Percentiles rank a stretch among this genome's conserved stretches.
Conservation (phyloP, 1,284 basidiomycete species). For the Cryptococcus sp. region DNA sequence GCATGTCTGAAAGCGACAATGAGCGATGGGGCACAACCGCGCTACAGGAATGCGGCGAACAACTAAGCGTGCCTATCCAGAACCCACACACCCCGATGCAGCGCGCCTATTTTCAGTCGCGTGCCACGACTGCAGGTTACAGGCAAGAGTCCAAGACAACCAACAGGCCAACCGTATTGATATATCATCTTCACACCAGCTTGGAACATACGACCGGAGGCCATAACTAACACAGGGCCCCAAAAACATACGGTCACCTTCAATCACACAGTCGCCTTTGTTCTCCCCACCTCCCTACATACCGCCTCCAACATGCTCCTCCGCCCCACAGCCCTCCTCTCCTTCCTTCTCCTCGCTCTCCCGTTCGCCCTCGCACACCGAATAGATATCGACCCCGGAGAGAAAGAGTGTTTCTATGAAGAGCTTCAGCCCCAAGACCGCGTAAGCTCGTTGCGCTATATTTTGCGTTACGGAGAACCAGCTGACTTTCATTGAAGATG, state of each 20-base stretch:
- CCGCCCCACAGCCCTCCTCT: conserved; percentile 9
- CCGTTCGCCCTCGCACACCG: conserved; percentile 48
- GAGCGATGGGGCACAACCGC: neutral
- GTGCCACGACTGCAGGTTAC: conserved; percentile 9
- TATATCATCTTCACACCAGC: too few species aligned
- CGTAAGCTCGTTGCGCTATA: conserved; percentile 53
- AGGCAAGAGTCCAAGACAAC: too few species aligned
- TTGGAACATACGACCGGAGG: too few species aligned
- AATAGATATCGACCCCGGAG: conserved; percentile 64
- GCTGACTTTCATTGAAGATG: conserved; percentile 62
- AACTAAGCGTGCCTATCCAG: neutral
- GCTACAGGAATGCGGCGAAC: neutral
- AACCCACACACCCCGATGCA: too few species aligned
- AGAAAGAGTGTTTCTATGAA: conserved; percentile 97
- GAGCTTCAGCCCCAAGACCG: conserved; percentile 92
- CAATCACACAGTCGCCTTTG: too few species aligned
- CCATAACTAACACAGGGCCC: too few species aligned
- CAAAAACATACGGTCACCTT: too few species aligned
- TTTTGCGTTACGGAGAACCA: neutral
- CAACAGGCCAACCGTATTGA: neutral
- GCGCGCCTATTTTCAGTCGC: conserved; percentile 2
- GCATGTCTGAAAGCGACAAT: neutral
- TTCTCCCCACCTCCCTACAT: too few species aligned
- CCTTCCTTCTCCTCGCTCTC: conserved; percentile 21
- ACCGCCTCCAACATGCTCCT: conserved; percentile 5